Conservation (phyloP, 2,329 filamentous ascomycete species). For the Neonectria ditissima region DNA sequence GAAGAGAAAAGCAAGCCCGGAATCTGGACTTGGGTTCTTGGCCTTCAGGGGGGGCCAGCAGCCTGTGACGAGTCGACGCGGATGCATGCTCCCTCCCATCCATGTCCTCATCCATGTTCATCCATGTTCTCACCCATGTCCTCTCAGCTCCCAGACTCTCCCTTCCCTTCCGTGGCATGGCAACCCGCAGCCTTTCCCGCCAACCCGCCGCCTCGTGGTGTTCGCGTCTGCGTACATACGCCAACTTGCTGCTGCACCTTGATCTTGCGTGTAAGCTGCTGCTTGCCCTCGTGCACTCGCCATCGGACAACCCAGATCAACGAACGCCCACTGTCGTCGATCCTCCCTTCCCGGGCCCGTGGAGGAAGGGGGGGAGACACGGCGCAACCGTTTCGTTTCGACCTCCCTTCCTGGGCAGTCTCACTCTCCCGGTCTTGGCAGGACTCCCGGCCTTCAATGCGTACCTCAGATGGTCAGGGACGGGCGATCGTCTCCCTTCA, state of each 20-base stretch:
- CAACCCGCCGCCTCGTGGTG: background rate
- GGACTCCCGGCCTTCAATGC: slow-evolving; percentile 31
- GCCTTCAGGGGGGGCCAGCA: slow-evolving; percentile 4
- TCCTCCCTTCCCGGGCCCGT: slow-evolving; percentile 1
- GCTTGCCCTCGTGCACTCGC: background rate
- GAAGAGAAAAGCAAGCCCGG: background rate
- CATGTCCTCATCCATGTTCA: slow-evolving; percentile 15
- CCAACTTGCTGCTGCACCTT: background rate
- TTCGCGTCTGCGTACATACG: background rate
- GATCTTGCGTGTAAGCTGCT: background rate
- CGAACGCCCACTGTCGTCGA: background rate
- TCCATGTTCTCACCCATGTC: slow-evolving; percentile 16
- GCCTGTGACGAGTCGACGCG: slow-evolving; percentile 20
- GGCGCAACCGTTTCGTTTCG: slow-evolving; percentile 44
- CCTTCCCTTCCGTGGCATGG: background rate
- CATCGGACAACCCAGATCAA: background rate
- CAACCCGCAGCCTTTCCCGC: slow-evolving; percentile 1
- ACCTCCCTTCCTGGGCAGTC: slow-evolving; percentile 32
- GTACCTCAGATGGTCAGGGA: slow-evolving; percentile 7
- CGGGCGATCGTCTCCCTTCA: slow-evolving; percentile 13
- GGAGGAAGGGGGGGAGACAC: slow-evolving; percentile 18
- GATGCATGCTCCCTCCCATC: slow-evolving; percentile 3
- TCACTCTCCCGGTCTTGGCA: slow-evolving; percentile 32
- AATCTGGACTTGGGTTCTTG: slow-evolving; percentile 9
- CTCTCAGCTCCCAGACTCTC: background rate